Evolutionary conservation across 768 basidiomycete genomes (phyloP).

Genomic region (Serendipita sp.): DNA sequence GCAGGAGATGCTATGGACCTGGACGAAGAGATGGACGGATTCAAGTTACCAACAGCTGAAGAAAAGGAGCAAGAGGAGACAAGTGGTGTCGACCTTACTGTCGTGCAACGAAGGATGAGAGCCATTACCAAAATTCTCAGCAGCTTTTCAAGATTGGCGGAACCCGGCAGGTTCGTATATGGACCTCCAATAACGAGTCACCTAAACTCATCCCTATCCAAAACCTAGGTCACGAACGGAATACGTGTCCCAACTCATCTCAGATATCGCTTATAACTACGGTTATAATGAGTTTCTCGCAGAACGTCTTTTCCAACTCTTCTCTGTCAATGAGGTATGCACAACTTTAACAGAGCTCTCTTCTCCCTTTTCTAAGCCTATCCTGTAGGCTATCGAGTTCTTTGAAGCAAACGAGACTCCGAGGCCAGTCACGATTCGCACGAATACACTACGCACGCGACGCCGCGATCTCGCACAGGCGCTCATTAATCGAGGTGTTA

Average conservation of each 20-base stretch:
- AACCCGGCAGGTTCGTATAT: conserved; percentile 43
- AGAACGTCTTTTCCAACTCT: conserved; percentile 88
- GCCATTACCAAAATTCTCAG: conserved; percentile 55
- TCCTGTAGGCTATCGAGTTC: conserved; percentile 80
- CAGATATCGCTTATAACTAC: conserved; percentile 89
- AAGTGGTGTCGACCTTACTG: conserved; percentile 52
- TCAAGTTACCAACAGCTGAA: conserved; percentile 52
- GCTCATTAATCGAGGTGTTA: conserved; percentile 89
- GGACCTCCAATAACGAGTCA: too few species aligned
- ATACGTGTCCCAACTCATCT: conserved; percentile 71
- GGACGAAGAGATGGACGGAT: conserved; percentile 30
- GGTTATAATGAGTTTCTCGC: conserved; percentile 94
- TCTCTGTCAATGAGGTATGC: conserved; percentile 77
- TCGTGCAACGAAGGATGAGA: conserved; percentile 66
- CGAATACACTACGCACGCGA: conserved; percentile 88
- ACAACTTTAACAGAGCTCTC: not conserved
- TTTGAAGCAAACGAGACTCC: conserved; percentile 95
- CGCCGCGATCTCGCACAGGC: conserved; percentile 88
- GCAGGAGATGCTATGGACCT: conserved; percentile 30
- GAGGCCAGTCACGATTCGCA: conserved; percentile 93
- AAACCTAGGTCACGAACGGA: conserved; percentile 67
- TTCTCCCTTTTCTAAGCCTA: not conserved
- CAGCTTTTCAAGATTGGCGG: conserved; percentile 54
- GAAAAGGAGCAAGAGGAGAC: conserved; percentile 61
- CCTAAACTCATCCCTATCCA: too few species aligned